Conservation (phyloP, 345 rosid genomes). For the Eucalyptus melliodora region DNA sequence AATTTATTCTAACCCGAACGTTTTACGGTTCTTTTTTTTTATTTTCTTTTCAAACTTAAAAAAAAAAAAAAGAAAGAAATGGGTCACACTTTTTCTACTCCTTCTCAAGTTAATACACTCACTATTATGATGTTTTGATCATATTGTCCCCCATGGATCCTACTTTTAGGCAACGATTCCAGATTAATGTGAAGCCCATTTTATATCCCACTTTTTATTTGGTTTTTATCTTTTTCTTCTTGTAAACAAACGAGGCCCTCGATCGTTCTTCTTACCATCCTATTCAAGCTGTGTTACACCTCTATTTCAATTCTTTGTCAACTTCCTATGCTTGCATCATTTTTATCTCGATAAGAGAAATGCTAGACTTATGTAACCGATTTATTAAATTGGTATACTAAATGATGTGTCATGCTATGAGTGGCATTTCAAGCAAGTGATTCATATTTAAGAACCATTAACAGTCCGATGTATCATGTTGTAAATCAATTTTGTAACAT, state of each 20-base stretch:
- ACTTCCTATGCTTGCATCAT: not conserved
- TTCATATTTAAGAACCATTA: not conserved
- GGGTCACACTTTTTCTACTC: too few species aligned
- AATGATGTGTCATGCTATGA: not conserved
- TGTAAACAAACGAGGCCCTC: fast-evolving
- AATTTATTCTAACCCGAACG: too few species aligned
- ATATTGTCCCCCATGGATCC: not conserved
- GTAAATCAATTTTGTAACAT: not conserved
- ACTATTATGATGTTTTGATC: not conserved
- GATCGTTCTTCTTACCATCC: not conserved
- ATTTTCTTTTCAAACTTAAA: too few species aligned
- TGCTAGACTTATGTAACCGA: not conserved
- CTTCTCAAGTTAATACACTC: too few species aligned
- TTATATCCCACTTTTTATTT: not conserved
- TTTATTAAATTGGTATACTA: not conserved
- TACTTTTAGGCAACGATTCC: not conserved
- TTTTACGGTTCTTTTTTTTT: too few species aligned
- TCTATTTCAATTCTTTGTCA: not conserved
- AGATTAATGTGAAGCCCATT: not conserved
- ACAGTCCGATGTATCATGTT: not conserved
- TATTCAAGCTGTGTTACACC: not conserved
- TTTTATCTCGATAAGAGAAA: not conserved
- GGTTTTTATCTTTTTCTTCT: not conserved
- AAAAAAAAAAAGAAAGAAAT: too few species aligned
- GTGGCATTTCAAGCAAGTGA: not conserved